These are phyloP conservation scores for Metarhizium rileyi DNA, from an alignment of 2,329 filamentous ascomycete genomes.

Conservation along the genomic window DNA sequence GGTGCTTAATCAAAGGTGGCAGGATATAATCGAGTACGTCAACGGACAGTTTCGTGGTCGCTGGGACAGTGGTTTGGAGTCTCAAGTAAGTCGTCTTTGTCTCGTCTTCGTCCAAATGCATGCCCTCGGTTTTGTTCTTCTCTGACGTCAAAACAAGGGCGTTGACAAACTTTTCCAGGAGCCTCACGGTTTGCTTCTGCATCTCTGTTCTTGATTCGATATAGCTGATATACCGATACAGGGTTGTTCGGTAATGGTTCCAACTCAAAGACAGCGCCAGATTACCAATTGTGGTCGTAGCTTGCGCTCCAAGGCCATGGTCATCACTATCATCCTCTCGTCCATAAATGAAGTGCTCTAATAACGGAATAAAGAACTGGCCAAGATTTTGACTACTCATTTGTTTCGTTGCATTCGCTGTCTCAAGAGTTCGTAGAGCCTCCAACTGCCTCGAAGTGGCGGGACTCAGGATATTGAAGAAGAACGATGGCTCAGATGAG, in stretches of 20 bases:
- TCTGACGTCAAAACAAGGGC: slow-evolving; percentile 52
- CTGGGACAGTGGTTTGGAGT: slow-evolving; percentile 58
- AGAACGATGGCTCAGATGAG: slow-evolving; percentile 60
- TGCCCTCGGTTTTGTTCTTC: slow-evolving; percentile 25
- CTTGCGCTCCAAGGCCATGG: slow-evolving; percentile 77
- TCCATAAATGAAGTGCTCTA: slow-evolving; percentile 91
- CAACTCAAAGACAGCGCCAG: slow-evolving; percentile 74
- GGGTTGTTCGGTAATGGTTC: slow-evolving; percentile 78
- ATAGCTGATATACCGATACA: slow-evolving; percentile 76
- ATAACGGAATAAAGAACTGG: slow-evolving; percentile 79
- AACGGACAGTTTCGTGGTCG: slow-evolving; percentile 53
- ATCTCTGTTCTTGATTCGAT: slow-evolving; percentile 70
- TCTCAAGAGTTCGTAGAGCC: slow-evolving; percentile 67
- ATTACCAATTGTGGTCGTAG: slow-evolving; percentile 68
- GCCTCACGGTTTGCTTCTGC: slow-evolving; percentile 75
- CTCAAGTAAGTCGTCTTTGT: slow-evolving; percentile 20
- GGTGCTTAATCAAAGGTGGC: slow-evolving; percentile 69
- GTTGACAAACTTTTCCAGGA: slow-evolving; percentile 75
- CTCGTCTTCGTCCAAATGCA: slow-evolving; percentile 30
- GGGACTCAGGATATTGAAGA: slow-evolving; percentile 84
- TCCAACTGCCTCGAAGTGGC: slow-evolving; percentile 78
- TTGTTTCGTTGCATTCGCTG: slow-evolving; percentile 52
- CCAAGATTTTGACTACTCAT: slow-evolving; percentile 70
- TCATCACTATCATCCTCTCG: slow-evolving; percentile 64
- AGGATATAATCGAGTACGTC: slow-evolving; percentile 70